Evolutionary conservation across 257 asterid species (phyloP).

Genomic region (Prunella vulgaris): DNA sequence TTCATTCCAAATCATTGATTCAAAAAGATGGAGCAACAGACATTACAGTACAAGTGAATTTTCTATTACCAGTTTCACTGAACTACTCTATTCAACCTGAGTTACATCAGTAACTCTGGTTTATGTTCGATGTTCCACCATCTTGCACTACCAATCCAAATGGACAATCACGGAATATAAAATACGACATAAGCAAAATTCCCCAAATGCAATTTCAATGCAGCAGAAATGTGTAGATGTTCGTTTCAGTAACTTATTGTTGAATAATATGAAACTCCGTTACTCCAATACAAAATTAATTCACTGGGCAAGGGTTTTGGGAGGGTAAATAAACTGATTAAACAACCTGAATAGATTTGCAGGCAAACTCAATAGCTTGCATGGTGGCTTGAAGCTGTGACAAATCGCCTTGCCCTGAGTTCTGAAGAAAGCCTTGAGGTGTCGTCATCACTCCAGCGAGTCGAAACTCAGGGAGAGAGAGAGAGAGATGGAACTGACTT

Average conservation of each 20-base stretch:
- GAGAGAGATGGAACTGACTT: background rate
- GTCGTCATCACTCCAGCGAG: constrained; percentile 32
- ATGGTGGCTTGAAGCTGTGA: constrained; percentile 78
- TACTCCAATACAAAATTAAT: background rate
- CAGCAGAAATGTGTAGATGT: background rate
- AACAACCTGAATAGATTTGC: constrained; percentile 76
- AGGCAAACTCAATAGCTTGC: constrained; percentile 82
- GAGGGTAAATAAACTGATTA: background rate
- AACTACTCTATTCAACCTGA: constrained; percentile 6
- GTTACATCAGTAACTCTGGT: background rate
- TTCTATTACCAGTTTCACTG: constrained; percentile 13
- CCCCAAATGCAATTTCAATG: background rate
- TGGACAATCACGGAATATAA: background rate
- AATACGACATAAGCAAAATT: background rate
- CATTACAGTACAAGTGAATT: background rate
- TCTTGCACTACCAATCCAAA: constrained; percentile 10
- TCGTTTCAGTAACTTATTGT: background rate
- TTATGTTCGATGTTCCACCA: background rate
- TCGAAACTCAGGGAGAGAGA: background rate
- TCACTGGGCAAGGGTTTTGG: constrained; percentile 20
- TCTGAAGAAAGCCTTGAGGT: constrained; percentile 43
- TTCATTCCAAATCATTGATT: background rate
- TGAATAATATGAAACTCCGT: background rate
- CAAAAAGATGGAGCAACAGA: background rate
- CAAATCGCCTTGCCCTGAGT: constrained; percentile 44